Conservation (phyloP, 495 filamentous ascomycete species). For the Tuber calosporum region DNA sequence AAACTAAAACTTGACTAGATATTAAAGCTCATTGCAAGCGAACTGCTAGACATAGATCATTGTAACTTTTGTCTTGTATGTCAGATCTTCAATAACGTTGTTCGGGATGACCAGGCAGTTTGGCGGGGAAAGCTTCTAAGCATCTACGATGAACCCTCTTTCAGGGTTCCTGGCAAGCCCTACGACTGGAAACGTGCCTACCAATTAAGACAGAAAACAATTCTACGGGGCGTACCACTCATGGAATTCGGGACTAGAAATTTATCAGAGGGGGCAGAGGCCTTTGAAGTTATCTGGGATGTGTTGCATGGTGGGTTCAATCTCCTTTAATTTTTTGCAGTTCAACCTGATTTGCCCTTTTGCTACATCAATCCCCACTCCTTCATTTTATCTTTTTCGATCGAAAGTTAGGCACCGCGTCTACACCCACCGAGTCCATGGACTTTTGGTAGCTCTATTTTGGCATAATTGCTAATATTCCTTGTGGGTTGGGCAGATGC, state of each 20-base stretch:
- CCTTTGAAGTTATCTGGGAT: conserved; percentile 15
- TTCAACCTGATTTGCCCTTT: background rate
- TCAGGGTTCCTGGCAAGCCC: background rate
- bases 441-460: background rate
- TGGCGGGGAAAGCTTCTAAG: conserved; percentile 21
- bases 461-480: background rate
- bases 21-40: conserved; percentile 25
- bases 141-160: conserved; percentile 18
- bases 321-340: background rate
- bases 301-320: conserved; percentile 4
- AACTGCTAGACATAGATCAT: conserved; percentile 25
- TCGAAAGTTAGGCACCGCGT: background rate
- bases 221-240: background rate
- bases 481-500: background rate
- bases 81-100: conserved; percentile 8
- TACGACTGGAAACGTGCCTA: conserved; percentile 25
- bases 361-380: background rate
- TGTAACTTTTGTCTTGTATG: conserved; percentile 24
- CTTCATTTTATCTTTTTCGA: background rate
- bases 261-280: conserved; percentile 13
- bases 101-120: conserved; percentile 19
- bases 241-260: conserved; percentile 11
- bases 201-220: conserved; percentile 18
- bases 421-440: background rate
- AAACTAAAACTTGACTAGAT: conserved; percentile 9